Conservation (phyloP, 2,329 filamentous ascomycete species). For the Sporothrix brasiliensis region DNA sequence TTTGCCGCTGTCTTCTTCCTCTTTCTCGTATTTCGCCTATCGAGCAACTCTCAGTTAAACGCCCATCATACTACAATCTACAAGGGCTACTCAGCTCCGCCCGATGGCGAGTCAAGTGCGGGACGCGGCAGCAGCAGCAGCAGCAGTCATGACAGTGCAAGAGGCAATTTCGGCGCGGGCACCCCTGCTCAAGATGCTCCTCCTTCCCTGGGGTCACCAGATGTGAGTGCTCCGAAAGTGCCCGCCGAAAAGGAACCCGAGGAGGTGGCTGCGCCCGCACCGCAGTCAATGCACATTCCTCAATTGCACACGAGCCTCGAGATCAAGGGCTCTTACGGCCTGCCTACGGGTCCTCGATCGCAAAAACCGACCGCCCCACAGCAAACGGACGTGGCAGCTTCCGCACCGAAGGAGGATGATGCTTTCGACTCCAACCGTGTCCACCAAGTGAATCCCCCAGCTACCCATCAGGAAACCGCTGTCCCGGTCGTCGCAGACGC, state of each 20-base stretch:
- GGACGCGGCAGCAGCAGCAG: not conserved
- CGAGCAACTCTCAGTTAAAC: constrained; percentile 48
- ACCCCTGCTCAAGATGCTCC: constrained; percentile 7
- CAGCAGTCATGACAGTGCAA: constrained; percentile 3
- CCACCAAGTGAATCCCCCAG: not conserved
- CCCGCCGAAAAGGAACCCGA: constrained; percentile 17
- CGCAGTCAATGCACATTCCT: constrained; percentile 36
- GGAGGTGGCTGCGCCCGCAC: not conserved
- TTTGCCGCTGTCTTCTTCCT: constrained; percentile 58
- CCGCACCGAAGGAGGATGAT: not conserved
- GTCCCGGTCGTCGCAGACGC: constrained; percentile 14
- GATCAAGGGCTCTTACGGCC: constrained; percentile 38
- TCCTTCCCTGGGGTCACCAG: constrained; percentile 12
- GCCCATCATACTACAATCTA: constrained; percentile 35
- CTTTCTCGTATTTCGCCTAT: constrained; percentile 57
- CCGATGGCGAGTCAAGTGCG: constrained; percentile 13
- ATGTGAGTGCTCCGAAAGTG: not conserved
- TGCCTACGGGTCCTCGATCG: constrained; percentile 36
- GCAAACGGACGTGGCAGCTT: constrained; percentile 22
- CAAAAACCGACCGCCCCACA: constrained; percentile 23
- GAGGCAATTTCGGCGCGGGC: not conserved
- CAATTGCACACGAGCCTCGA: constrained; percentile 40
- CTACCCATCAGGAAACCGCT: constrained; percentile 23
- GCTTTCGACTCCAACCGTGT: constrained; percentile 34
- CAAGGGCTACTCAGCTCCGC: constrained; percentile 30